These are phyloP conservation scores for Penicillium sp. DNA, from an alignment of 2,329 filamentous ascomycete species.

Conservation along the genomic window DNA sequence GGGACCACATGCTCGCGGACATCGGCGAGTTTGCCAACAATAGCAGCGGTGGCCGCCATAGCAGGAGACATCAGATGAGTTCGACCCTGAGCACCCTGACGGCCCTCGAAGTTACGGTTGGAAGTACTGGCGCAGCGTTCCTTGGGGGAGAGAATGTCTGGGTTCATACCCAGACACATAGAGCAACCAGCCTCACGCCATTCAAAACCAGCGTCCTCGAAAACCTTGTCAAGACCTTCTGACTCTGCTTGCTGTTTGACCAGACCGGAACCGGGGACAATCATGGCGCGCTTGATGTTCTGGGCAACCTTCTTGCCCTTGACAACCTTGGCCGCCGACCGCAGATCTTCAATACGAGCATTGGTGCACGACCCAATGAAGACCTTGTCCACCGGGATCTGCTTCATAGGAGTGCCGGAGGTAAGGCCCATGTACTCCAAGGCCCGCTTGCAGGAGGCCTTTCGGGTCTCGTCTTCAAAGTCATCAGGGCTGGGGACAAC, in stretches of 20 bases:
- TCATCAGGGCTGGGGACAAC: conserved; percentile 85
- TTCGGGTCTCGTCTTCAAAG: conserved; percentile 73
- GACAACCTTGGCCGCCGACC: conserved; percentile 77
- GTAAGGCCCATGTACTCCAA: conserved; percentile 95
- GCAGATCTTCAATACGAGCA: conserved; percentile 89
- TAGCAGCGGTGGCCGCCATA: conserved; percentile 87
- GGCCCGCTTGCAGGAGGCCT: conserved; percentile 70
- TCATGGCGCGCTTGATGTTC: conserved; percentile 91
- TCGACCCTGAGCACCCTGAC: conserved; percentile 83
- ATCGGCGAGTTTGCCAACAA: conserved; percentile 86
- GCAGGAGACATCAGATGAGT: conserved; percentile 96
- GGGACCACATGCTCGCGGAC: conserved; percentile 67
- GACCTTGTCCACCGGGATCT: conserved; percentile 89
- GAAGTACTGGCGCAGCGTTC: conserved; percentile 94
- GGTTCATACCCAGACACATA: conserved; percentile 99
- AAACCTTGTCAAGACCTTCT: conserved; percentile 90
- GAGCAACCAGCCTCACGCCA: conserved; percentile 98
- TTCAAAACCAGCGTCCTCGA: conserved; percentile 86
- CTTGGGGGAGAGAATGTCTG: conserved; percentile 84
- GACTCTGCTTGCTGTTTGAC: conserved; percentile 87
- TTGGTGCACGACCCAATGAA: conserved; percentile 99
- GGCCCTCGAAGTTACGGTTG: conserved; percentile 95
- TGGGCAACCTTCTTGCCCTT: conserved; percentile 78
- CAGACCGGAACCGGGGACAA: conserved; percentile 90
- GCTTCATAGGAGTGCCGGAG: conserved; percentile 80